phyloP scores from a whole-genome alignment of 805 yeast species.

The Kluyveromyces siamensis region DNA sequence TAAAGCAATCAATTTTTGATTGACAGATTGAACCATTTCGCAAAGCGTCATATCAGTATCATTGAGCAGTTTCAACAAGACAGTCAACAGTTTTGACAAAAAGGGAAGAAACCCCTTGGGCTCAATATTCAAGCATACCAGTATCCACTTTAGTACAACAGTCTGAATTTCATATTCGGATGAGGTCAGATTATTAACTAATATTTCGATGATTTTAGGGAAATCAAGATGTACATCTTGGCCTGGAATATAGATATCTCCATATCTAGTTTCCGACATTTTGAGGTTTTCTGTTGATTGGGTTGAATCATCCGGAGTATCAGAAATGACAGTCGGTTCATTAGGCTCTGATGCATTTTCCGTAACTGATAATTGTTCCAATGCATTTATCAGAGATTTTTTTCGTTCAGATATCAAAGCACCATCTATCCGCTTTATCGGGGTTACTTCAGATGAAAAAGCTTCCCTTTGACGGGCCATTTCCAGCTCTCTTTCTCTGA shows the following conservation, averaged over 20 bases:
- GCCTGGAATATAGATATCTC: slow-evolving; percentile 56
- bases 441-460: slow-evolving; percentile 16
- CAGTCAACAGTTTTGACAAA: slow-evolving; percentile 65
- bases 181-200: slow-evolving; percentile 71
- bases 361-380: slow-evolving; percentile 13
- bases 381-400: slow-evolving; percentile 22
- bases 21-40: slow-evolving; percentile 48
- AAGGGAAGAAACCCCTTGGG: slow-evolving; percentile 68
- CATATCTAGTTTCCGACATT: slow-evolving; percentile 28
- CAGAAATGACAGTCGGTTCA: background rate
- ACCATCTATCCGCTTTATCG: slow-evolving; percentile 24
- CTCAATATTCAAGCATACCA: slow-evolving; percentile 55
- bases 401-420: slow-evolving; percentile 25
- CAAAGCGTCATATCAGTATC: slow-evolving; percentile 42
- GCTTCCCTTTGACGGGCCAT: slow-evolving; percentile 12
- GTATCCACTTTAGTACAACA: slow-evolving; percentile 77
- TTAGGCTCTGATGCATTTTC: background rate
- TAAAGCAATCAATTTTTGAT: slow-evolving; percentile 44
- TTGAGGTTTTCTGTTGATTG: slow-evolving; percentile 1
- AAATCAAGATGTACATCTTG: slow-evolving; percentile 80
- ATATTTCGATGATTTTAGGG: slow-evolving; percentile 68
- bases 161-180: slow-evolving; percentile 69
- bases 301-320: slow-evolving; percentile 1
- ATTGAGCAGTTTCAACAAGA: slow-evolving; percentile 55
- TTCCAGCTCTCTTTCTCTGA: slow-evolving; percentile 28